Evolutionary conservation across 108 stramenopile species (phyloP), one percentile per base, ranked within the genome.

Genomic region (Conticribra weissflogii): DNA sequence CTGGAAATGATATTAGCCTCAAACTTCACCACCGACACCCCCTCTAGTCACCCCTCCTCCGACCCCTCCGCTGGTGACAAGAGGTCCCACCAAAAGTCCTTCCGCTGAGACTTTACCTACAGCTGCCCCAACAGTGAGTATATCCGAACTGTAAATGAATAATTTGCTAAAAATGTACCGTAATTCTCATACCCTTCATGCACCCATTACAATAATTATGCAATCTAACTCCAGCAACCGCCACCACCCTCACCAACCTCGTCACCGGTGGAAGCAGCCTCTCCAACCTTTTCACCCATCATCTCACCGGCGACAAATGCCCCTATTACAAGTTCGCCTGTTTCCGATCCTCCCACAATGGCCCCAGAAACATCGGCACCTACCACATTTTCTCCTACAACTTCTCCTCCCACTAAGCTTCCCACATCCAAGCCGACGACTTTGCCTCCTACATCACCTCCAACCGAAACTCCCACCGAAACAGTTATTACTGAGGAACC

Each of bases 301-400:
- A n/a, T n/a, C n/a, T n/a, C n/a, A n/a, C n/a, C n/a, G n/a, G n/a
- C n/a, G n/a, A n/a, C n/a, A n/a, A n/a, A n/a, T n/a, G n/a, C n/a
- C n/a, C n/a, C n/a, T n/a, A n/a, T n/a, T n/a, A n/a, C n/a, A n/a
- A n/a, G n/a, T n/a, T n/a, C n/a, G n/a, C n/a, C 36, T 41, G 36
- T 12, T 41, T 9, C 5, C 36, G 36, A 9, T 12, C 36, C 36
- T 9, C 36, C 36, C 36, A 41, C 36, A 5, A 12, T 12, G 5
- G 36, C 12, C 5, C 36, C 36, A 41, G 12, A 5, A 41, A 41
- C 36, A 9, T 12, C 8, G 8, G 5, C 36, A 41, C 36, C 36
- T 41, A 9, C 36, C 5, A 77, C 81, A 14, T 8, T 21, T 17
- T 52, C 64, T n/a, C 80, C 80, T 23, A 71, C 72, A 12, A 2